Evolutionary conservation across 2,329 filamentous ascomycete genomes (phyloP).

Genomic region (Trichoderma koningii): DNA sequence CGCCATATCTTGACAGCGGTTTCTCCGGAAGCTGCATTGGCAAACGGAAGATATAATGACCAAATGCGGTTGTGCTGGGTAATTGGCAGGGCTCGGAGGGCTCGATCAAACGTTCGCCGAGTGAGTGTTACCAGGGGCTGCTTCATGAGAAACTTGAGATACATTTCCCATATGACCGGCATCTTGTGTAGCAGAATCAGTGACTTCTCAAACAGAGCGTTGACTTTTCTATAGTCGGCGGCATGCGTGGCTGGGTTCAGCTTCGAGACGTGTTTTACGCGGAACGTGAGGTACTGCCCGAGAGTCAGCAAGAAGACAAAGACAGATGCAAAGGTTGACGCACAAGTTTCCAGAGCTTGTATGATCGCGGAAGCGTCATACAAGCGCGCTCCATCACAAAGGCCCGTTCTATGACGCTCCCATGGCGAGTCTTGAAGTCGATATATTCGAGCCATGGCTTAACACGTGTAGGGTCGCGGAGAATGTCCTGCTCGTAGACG

Average conservation of each 20-base stretch:
- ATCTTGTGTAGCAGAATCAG: slow-evolving; percentile 96
- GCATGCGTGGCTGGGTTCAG: slow-evolving; percentile 81
- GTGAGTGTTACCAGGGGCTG: slow-evolving; percentile 91
- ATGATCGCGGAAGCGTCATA: slow-evolving; percentile 84
- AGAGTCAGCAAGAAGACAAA: slow-evolving; percentile 20
- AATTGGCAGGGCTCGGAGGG: slow-evolving; percentile 85
- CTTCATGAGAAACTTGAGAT: slow-evolving; percentile 83
- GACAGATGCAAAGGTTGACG: slow-evolving; percentile 14
- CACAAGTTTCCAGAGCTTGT: slow-evolving; percentile 97
- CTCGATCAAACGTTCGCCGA: slow-evolving; percentile 86
- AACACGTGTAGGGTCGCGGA: slow-evolving; percentile 79
- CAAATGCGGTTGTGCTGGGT: slow-evolving; percentile 96
- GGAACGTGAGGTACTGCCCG: slow-evolving; percentile 76
- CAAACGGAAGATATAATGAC: slow-evolving; percentile 87
- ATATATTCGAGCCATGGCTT: slow-evolving; percentile 97
- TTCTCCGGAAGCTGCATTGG: slow-evolving; percentile 83
- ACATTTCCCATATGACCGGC: slow-evolving; percentile 98
- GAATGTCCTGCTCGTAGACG: slow-evolving; percentile 93
- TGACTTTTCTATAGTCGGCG: slow-evolving; percentile 88
- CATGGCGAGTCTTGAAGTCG: slow-evolving; percentile 86
- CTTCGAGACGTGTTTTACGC: slow-evolving; percentile 76
- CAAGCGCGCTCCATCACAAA: slow-evolving; percentile 89
- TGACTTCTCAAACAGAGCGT: slow-evolving; percentile 89
- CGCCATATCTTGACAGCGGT: slow-evolving; percentile 94
- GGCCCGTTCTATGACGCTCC: slow-evolving; percentile 81